These are phyloP conservation scores for Paraphaeosphaeria minitans DNA, from an alignment of 2,329 filamentous ascomycete species.

Conservation along the genomic window DNA sequence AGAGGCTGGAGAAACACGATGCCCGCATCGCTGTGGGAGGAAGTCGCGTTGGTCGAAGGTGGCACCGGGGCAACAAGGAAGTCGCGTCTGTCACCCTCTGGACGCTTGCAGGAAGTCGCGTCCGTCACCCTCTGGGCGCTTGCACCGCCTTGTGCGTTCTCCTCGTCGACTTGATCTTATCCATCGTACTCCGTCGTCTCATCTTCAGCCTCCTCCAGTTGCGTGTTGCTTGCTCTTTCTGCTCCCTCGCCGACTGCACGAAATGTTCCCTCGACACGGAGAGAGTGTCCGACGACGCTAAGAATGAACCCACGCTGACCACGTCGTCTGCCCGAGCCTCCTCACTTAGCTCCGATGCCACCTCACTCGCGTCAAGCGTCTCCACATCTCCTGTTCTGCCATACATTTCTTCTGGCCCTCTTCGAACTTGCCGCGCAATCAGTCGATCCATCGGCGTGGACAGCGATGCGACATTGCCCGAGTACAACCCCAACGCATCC, in stretches of 20 bases:
- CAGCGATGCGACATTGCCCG: constrained; percentile 39
- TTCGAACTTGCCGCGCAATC: constrained; percentile 18
- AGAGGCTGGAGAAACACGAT: not conserved
- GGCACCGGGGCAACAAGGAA: no score
- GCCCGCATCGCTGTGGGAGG: not conserved
- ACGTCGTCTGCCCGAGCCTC: constrained; percentile 16
- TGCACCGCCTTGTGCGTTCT: not conserved
- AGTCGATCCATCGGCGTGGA: constrained; percentile 33
- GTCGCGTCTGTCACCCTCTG: not conserved
- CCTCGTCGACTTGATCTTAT: constrained; percentile 11
- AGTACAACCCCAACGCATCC: constrained; percentile 41
- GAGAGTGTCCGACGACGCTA: constrained; percentile 41
- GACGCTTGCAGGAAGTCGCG: not conserved
- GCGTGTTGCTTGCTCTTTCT: constrained; percentile 22
- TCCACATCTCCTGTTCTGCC: constrained; percentile 25
- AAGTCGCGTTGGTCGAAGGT: not conserved
- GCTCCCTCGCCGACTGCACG: constrained; percentile 19
- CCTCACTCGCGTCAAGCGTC: constrained; percentile 27
- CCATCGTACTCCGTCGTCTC: constrained; percentile 24
- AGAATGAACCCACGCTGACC: constrained; percentile 24
- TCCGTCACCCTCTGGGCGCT: not conserved
- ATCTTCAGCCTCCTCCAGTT: constrained; percentile 29
- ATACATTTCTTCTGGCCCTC: constrained; percentile 13
- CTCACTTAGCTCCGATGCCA: constrained; percentile 33
- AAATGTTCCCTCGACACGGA: constrained; percentile 21